These are phyloP conservation scores for Acanthamoeba culbertsoni DNA, from an alignment of 208 protist genomes.

Conservation along the genomic window DNA sequence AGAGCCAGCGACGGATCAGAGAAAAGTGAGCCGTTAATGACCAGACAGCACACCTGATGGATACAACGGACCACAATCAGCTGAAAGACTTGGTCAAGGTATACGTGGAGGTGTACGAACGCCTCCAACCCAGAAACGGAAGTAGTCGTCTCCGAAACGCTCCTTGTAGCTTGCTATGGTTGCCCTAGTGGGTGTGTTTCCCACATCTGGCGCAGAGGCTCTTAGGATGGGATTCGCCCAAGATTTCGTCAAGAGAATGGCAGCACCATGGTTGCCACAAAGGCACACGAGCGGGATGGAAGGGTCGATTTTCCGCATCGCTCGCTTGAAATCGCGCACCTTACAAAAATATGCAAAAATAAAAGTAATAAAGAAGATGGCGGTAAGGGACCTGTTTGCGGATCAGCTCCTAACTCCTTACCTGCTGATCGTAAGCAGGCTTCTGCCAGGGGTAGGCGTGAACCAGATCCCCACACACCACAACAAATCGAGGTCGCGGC, in stretches of 20 bases:
- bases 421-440: not conserved
- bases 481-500: not conserved
- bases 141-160: not conserved
- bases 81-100: not conserved
- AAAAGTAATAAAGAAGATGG: not conserved
- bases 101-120: not conserved
- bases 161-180: not conserved
- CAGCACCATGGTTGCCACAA: not conserved
- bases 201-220: not conserved
- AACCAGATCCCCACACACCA: not conserved
- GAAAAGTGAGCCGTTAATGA: not conserved
- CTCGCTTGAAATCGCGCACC: not conserved
- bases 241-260: not conserved
- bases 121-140: not conserved
- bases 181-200: not conserved
- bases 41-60: not conserved
- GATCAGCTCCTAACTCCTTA: too few relatives aligned
- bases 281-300: not conserved
- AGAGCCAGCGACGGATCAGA: not conserved
- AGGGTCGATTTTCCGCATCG: not conserved
- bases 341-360: not conserved
- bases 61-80: too few relatives aligned
- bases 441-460: constrained; percentile 2
- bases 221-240: too few relatives aligned
- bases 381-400: too few relatives aligned